A percentile compares a stretch with the other conserved stretches of the same genome.
These are phyloP conservation scores for Arachis monticola DNA, from an alignment of 331 rosid species.

Conservation along the genomic window DNA sequence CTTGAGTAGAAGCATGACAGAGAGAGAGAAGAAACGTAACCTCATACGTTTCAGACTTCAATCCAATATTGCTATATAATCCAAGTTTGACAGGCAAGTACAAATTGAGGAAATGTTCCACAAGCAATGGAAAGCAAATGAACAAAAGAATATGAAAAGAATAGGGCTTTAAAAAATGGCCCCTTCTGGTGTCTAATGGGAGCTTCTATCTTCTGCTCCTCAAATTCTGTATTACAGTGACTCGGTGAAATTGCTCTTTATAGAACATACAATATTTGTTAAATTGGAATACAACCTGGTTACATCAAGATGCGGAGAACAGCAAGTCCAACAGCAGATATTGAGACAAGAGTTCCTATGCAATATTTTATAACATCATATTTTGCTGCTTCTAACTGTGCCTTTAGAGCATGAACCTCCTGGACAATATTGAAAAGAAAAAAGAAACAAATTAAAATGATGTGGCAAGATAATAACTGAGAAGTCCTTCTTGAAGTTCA, in stretches of 20 bases:
- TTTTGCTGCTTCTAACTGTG: slow-evolving; percentile 93
- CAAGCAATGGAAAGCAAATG: slow-evolving; percentile 17
- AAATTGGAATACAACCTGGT: slow-evolving; percentile 40
- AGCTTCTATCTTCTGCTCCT: slow-evolving; percentile 21
- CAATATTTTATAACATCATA: slow-evolving; percentile 95
- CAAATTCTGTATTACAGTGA: not conserved
- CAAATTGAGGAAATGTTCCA: slow-evolving; percentile 12
- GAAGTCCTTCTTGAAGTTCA: slow-evolving; percentile 1
- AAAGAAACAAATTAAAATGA: slow-evolving; percentile 1
- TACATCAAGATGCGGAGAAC: slow-evolving; percentile 84
- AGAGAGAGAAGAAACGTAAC: not conserved
- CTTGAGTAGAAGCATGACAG: not conserved
- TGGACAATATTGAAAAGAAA: slow-evolving; percentile 38
- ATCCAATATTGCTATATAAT: not conserved
- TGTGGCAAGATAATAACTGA: not conserved
- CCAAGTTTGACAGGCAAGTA: not conserved
- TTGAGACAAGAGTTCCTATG: slow-evolving; percentile 95
- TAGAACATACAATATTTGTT: slow-evolving; percentile 25
- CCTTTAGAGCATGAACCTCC: slow-evolving; percentile 90
- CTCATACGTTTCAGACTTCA: not conserved
- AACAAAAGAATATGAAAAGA: slow-evolving; percentile 26
- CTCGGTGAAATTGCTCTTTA: not conserved
- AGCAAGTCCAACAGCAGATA: slow-evolving; percentile 97
- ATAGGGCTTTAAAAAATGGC: slow-evolving; percentile 17
- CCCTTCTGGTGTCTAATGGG: slow-evolving; percentile 1